Evolutionary conservation across 2,329 filamentous ascomycete species (phyloP).

Genomic region (Alternaria sp.): DNA sequence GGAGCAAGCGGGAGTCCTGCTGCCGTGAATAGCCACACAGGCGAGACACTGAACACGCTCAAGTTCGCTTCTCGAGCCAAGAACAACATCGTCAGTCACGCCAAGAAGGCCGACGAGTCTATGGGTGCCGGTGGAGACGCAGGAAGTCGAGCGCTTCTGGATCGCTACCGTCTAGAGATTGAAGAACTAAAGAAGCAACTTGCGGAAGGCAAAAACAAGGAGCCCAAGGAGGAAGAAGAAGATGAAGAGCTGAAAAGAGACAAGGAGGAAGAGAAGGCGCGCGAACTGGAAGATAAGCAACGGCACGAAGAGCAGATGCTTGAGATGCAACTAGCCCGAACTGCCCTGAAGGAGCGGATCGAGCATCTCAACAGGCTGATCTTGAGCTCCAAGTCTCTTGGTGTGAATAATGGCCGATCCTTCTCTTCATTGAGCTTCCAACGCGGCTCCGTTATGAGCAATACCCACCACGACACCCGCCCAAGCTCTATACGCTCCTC

Average conservation of each 20-base stretch:
- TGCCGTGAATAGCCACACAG: slow-evolving; percentile 75
- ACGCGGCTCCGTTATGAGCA: slow-evolving; percentile 53
- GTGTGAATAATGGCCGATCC: slow-evolving; percentile 73
- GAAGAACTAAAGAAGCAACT: slow-evolving; percentile 80
- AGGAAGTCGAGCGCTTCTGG: slow-evolving; percentile 83
- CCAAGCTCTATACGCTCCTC: slow-evolving; percentile 61
- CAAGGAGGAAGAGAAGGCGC: slow-evolving; percentile 72
- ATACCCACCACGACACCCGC: slow-evolving; percentile 46
- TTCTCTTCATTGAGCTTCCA: slow-evolving; percentile 54
- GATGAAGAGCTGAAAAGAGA: slow-evolving; percentile 66
- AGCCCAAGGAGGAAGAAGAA: slow-evolving; percentile 70
- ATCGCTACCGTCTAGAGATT: slow-evolving; percentile 95
- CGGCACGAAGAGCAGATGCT: slow-evolving; percentile 97
- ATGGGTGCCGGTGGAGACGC: slow-evolving; percentile 79
- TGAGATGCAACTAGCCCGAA: slow-evolving; percentile 96
- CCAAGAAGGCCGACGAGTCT: slow-evolving; percentile 92
- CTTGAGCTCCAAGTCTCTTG: slow-evolving; percentile 91
- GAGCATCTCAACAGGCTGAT: slow-evolving; percentile 96
- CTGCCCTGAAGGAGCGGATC: slow-evolving; percentile 94
- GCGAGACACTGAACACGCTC: slow-evolving; percentile 91
- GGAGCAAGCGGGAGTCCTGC: slow-evolving; percentile 78
- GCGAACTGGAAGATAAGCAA: slow-evolving; percentile 77
- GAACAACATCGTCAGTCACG: slow-evolving; percentile 97
- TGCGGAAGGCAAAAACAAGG: slow-evolving; percentile 70
- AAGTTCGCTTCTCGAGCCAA: slow-evolving; percentile 97